Evolutionary conservation across 148 eudicot genomes (phyloP).

Genomic region (Simmondsia chinensis): DNA sequence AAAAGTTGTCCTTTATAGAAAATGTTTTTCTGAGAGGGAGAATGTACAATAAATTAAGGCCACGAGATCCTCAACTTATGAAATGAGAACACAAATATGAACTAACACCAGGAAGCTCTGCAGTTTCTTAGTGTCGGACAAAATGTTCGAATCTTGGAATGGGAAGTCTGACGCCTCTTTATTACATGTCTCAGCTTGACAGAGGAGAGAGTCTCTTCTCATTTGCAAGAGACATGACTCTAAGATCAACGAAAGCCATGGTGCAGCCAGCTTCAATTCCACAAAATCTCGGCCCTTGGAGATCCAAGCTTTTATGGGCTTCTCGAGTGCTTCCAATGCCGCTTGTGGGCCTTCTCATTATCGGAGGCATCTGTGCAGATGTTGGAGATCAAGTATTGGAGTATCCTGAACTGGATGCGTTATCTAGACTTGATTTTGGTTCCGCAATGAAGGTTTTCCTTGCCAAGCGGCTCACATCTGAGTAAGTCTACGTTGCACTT

Average conservation of each 20-base stretch:
- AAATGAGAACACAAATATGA: not conserved
- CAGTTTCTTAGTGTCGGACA: not conserved
- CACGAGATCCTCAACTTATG: too few species aligned
- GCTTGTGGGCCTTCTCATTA: conserved; percentile 82
- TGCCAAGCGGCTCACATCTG: conserved; percentile 84
- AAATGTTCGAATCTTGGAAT: not conserved
- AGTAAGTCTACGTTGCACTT: conserved; percentile 42
- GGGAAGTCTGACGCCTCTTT: not conserved
- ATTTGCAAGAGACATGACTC: conserved; percentile 93
- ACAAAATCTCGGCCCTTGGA: conserved; percentile 83
- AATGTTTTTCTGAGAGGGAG: too few species aligned
- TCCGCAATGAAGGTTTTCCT: conserved; percentile 90
- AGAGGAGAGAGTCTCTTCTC: conserved; percentile 89
- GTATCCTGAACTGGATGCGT: conserved; percentile 76
- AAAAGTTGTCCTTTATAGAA: too few species aligned
- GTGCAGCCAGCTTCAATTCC: conserved; percentile 47
- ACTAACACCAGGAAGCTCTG: not conserved
- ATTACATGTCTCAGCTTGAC: conserved; percentile 41
- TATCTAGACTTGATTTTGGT: conserved; percentile 87
- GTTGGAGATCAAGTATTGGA: conserved; percentile 47
- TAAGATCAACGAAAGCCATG: conserved; percentile 72
- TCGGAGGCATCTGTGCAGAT: conserved; percentile 72
- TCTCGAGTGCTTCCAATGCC: conserved; percentile 97
- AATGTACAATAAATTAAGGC: too few species aligned
- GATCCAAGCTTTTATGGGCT: conserved; percentile 90